Evolutionary conservation across 805 yeast species (phyloP).

Genomic region (Barnettozyma wickerhamii): DNA sequence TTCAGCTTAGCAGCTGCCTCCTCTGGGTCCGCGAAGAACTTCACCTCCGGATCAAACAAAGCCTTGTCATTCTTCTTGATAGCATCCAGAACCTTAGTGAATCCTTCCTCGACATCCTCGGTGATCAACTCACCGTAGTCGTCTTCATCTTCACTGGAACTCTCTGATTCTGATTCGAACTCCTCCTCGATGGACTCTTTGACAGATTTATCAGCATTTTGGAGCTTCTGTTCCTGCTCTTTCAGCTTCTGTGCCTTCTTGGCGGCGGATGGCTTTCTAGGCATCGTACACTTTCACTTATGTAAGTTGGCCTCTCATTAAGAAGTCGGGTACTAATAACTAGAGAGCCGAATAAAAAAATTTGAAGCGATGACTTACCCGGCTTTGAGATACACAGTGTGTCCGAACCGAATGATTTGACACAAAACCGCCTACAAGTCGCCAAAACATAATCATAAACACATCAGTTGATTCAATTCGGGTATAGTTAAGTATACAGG

Average conservation of each 20-base stretch:
- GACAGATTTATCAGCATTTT: constrained; percentile 15
- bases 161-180: constrained; percentile 35
- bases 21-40: constrained; percentile 70
- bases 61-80: constrained; percentile 62
- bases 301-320: neutral
- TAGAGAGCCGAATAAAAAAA: neutral
- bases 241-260: constrained; percentile 58
- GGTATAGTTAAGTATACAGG: too few relatives aligned
- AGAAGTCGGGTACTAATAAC: neutral
- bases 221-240: constrained; percentile 22
- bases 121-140: constrained; percentile 87
- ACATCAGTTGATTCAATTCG: too few relatives aligned
- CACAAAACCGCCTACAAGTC: too few relatives aligned
- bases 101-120: constrained; percentile 77
- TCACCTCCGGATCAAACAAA: constrained; percentile 62
- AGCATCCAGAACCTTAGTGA: constrained; percentile 65
- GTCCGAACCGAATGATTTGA: too few relatives aligned
- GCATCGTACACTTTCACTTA: constrained; percentile 41
- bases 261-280: constrained; percentile 84
- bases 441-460: too few relatives aligned
- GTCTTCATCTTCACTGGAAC: constrained; percentile 69
- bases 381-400: neutral
- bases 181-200: constrained; percentile 29
- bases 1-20: constrained; percentile 26
- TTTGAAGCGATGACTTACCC: constrained; percentile 4